Evolutionary conservation across 495 filamentous ascomycete genomes (phyloP), one percentile per base, ranked within the genome.

Genomic region (Xylaria sp.): DNA sequence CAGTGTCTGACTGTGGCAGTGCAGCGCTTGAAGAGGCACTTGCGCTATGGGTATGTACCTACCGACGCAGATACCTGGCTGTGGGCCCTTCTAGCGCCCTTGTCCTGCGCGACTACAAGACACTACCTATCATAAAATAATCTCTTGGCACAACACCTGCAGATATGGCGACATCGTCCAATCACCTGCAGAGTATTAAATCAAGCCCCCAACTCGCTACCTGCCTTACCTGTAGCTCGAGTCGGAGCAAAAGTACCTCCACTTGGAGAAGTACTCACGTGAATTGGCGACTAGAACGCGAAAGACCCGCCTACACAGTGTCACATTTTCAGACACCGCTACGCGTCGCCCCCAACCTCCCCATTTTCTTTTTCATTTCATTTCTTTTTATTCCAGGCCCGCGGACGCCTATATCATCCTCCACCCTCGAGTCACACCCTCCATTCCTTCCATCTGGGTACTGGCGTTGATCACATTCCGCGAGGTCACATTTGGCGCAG

Each of bases 221-320:
- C n/a, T n/a, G n/a, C 37, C 15, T 3, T 31, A 35, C 15, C 1
- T 62, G 40, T n/a, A 53, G 24, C 9, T 12, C 11, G 21, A 53
- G 50, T 12, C 21, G 24, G 50, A 21, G 44, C 17, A 40, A 17
- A 53, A 37, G 65, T 67, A 57, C 21, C 65, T 61, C 26, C 26
- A 75, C 48, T n/a, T 43, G 33, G 50, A 33, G 72, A 73, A 73
- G 72, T 75, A 69, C 70, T 79, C 77, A 79, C 77, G 75, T 79
- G 77, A 77, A 19, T 72, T 57, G 77, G 77, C 77, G 77, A 74
- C 48, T 46, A 15, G 48, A 58, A 70, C 77, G 77, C 74, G 77
- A 74, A 58, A 21, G 46, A 41, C 61, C 65, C 8, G 29, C 35
- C 65, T 40, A 69, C 75, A 71, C 71, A 74, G 68, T 70, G 72